These are phyloP conservation scores for Tilletia indica DNA, from an alignment of 1,284 basidiomycete genomes.

Conservation along the genomic window DNA sequence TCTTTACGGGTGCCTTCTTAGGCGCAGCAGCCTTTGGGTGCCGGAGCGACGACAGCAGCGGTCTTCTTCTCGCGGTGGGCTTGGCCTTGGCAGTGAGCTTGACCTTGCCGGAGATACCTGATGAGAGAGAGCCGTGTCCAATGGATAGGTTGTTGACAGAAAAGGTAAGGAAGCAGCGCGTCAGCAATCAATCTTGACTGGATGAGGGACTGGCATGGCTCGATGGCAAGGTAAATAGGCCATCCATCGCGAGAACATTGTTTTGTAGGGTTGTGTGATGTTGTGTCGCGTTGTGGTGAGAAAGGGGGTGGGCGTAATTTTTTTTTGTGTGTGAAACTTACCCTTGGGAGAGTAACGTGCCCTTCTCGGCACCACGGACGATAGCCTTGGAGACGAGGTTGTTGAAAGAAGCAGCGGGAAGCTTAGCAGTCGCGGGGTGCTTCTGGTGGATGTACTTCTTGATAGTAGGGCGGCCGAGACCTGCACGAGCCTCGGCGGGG, in stretches of 20 bases:
- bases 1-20: slow-evolving; percentile 44
- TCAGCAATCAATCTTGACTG: background rate
- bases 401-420: slow-evolving; percentile 65
- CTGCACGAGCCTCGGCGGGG: slow-evolving; percentile 74
- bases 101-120: slow-evolving; percentile 66
- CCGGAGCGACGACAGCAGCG: slow-evolving; percentile 30
- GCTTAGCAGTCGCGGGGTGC: slow-evolving; percentile 39
- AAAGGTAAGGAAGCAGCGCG: background rate
- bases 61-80: slow-evolving; percentile 42
- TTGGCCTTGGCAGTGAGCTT: slow-evolving; percentile 67
- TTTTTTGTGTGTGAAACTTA: slow-evolving; percentile 53
- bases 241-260: slow-evolving; percentile 17
- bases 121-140: background rate
- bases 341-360: slow-evolving; percentile 82
- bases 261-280: no score
- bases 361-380: slow-evolving; percentile 73
- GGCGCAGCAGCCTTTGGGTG: slow-evolving; percentile 38
- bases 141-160: background rate
- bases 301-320: no score
- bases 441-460: slow-evolving; percentile 70
- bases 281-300: no score
- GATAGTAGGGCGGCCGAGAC: slow-evolving; percentile 85
- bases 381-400: slow-evolving; percentile 80
- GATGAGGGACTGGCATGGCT: background rate
- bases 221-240: slow-evolving; percentile 20